Base-by-base conservation (phyloP, 768 basidiomycete species). In the Coprinopsis cinerea region DNA sequence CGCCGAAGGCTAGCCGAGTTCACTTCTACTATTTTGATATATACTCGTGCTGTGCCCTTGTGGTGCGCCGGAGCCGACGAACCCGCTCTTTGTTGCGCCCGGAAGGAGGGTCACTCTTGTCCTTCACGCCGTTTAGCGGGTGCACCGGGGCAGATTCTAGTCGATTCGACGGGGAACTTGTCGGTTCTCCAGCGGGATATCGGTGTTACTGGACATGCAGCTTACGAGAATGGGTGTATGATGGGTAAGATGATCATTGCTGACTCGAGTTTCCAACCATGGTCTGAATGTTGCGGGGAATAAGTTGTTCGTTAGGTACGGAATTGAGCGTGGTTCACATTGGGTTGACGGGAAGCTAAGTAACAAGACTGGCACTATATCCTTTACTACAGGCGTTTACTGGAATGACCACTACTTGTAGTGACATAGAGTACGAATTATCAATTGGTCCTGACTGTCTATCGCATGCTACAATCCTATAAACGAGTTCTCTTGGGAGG, bases 141-240 rank as follows among this genome's bases (percentile, higher is more conserved):
- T n/a, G n/a, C n/a, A n/a, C n/a, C n/a, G n/a, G n/a, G n/a, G n/a
- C n/a, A n/a, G n/a, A 30, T 49, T 23, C 20, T 27, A 7, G 20
- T 49, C n/a, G 48, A 49, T 25, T n/a, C 48, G 1, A 41, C 25
- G 18, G 39, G 39, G 2, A 41, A 49, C 40, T 40, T 49, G 17
- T 24, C 43, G 14, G 48, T 49, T 32, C 2, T 49, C 2, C 39
- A 49, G 32, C 48, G 48, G 2, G 40, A 27, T 15, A 27, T 14
- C 14, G 48, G 48, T 10, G 10, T 49, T 11, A 37, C 48, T n/a
- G 48, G 48, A 15, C 48, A 49, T 23, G 24, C 37, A 18, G 14
- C 42, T n/a, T 45, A 52, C 27, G 35, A 50, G 2, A 52, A 52
- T 18, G 54, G 54, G n/a, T 55, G 54, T 41, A 51, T 55, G 15